phyloP scores from a whole-genome alignment of 2,329 filamentous ascomycete species.

The Paracamarosporium sp. region DNA sequence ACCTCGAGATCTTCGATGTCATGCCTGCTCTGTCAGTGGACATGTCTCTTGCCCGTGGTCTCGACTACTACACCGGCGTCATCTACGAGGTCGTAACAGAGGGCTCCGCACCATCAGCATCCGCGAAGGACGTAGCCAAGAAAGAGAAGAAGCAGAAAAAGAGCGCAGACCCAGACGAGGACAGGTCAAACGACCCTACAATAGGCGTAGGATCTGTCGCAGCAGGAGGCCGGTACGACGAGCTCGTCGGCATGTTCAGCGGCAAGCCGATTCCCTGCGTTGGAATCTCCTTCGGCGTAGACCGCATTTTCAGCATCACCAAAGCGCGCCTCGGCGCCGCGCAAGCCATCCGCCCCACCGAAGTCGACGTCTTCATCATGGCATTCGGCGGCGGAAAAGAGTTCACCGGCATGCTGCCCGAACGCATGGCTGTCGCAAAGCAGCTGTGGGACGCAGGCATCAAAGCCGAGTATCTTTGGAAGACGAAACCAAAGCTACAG shows the following conservation, averaged over 20 bases:
- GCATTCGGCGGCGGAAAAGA: conserved; percentile 87
- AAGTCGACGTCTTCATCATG: conserved; percentile 94
- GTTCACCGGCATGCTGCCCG: conserved; percentile 78
- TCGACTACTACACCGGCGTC: conserved; percentile 92
- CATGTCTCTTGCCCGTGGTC: conserved; percentile 83
- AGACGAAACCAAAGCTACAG: conserved; percentile 86
- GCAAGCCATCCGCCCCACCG: conserved; percentile 67
- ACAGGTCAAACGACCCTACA: conserved; percentile 78
- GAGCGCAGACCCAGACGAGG: conserved; percentile 59
- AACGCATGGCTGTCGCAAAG: conserved; percentile 82
- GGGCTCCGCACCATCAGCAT: conserved; percentile 66
- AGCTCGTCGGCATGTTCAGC: conserved; percentile 92
- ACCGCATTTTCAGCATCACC: conserved; percentile 92
- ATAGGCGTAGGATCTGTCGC: conserved; percentile 87
- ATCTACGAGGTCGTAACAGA: conserved; percentile 91
- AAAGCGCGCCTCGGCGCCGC: conserved; percentile 75
- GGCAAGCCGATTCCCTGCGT: conserved; percentile 91
- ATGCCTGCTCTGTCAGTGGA: conserved; percentile 84
- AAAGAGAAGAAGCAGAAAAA: conserved; percentile 41
- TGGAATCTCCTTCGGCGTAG: conserved; percentile 91
- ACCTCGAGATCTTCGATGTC: conserved; percentile 78
- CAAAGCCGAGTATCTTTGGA: conserved; percentile 90
- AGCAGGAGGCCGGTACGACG: conserved; percentile 89
- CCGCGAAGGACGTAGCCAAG: conserved; percentile 51
- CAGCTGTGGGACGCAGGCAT: conserved; percentile 86